Evolutionary conservation across 768 basidiomycete genomes (phyloP).

Genomic region (Mycena pura): DNA sequence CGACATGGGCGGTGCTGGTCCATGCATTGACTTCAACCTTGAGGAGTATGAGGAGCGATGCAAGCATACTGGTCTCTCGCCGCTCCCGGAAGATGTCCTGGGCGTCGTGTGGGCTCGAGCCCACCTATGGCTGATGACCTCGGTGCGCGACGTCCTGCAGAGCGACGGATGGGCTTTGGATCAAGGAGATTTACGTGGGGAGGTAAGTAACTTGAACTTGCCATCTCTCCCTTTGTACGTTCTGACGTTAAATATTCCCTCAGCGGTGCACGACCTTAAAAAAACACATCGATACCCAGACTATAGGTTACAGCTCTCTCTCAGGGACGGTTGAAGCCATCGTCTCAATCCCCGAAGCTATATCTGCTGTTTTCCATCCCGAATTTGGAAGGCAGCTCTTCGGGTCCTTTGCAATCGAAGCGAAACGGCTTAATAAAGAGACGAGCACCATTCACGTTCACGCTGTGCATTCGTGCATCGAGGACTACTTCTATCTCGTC

Average conservation of each 20-base stretch:
- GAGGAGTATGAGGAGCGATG: background rate
- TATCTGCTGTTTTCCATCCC: background rate
- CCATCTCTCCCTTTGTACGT: background rate
- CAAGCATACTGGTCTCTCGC: background rate
- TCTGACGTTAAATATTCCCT: background rate
- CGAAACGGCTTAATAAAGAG: background rate
- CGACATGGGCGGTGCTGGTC: background rate
- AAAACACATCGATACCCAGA: background rate
- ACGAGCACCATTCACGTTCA: background rate
- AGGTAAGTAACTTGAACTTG: background rate
- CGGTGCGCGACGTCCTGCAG: background rate
- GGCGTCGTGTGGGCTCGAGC: background rate
- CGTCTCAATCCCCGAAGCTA: background rate
- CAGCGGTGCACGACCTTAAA: background rate
- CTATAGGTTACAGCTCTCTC: background rate
- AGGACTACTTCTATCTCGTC: background rate
- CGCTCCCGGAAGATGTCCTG: background rate
- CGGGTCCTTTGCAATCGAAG: background rate
- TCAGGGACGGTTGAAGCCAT: background rate
- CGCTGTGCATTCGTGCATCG: background rate
- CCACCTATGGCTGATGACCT: background rate
- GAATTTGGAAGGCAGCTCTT: background rate
- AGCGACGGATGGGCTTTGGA: background rate
- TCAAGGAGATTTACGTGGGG: background rate
- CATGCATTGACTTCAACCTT: background rate